phyloP scores from a whole-genome alignment of 2,329 filamentous ascomycete species.

The Lasiodiplodia hormozganensis region DNA sequence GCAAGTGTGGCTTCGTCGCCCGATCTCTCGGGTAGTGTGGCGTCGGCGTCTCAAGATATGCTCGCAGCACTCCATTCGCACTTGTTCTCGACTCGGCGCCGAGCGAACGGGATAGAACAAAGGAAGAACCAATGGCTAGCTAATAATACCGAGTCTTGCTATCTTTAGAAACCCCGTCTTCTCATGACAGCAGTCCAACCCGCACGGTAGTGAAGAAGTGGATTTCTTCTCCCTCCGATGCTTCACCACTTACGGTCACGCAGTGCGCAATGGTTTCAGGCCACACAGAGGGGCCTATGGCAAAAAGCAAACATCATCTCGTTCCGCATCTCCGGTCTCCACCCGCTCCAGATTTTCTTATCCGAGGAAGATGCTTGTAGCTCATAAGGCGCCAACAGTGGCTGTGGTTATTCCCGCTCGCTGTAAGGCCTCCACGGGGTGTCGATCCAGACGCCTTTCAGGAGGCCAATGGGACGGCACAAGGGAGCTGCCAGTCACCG shows the following conservation, averaged over 20 bases:
- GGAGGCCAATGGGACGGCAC: not conserved
- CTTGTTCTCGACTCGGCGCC: not conserved
- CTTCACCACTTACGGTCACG: not conserved
- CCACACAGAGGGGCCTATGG: not conserved
- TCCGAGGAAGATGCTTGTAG: not conserved
- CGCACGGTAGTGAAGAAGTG: not conserved
- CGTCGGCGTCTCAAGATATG: slow-evolving; percentile 13
- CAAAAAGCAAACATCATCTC: not conserved
- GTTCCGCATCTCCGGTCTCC: not conserved
- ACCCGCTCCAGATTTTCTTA: not conserved
- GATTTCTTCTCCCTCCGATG: not conserved
- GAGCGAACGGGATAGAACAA: not conserved
- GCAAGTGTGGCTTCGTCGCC: not conserved
- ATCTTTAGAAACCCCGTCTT: not conserved
- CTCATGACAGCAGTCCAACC: not conserved
- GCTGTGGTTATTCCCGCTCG: slow-evolving; percentile 1
- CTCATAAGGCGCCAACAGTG: not conserved
- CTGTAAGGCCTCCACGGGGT: not conserved
- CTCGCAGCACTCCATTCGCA: not conserved
- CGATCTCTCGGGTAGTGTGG: not conserved
- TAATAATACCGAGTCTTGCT: not conserved
- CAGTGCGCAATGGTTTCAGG: not conserved
- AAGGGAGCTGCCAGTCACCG: not conserved
- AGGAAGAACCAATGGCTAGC: too few species aligned
- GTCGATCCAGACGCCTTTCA: not conserved